These are phyloP conservation scores for Rickenella mellea DNA, from an alignment of 768 basidiomycete species.

Conservation along the genomic window DNA sequence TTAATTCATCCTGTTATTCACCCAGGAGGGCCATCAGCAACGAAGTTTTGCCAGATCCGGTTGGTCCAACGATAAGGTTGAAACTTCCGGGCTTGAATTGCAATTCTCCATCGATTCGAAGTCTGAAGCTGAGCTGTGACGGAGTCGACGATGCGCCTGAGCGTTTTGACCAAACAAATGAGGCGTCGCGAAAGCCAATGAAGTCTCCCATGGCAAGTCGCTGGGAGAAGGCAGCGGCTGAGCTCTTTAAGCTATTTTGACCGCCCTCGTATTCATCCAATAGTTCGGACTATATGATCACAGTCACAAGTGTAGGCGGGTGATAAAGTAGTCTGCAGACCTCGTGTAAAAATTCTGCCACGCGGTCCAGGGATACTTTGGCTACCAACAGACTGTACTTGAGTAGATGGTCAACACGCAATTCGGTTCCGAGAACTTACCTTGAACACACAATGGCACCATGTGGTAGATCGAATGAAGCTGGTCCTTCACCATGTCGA, in stretches of 20 bases:
- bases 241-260: constrained; percentile 2
- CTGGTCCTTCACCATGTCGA: constrained; percentile 29
- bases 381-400: no score
- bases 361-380: constrained; percentile 57
- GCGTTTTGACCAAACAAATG: constrained; percentile 46
- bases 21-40: constrained; percentile 21
- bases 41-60: constrained; percentile 22
- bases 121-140: constrained; percentile 36
- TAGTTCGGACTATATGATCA: constrained; percentile 32
- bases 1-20: neutral
- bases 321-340: constrained; percentile 8
- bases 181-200: constrained; percentile 45
- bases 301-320: neutral
- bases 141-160: constrained; percentile 27
- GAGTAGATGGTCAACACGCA: no score
- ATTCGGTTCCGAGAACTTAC: no score
- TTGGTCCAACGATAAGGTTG: constrained; percentile 23
- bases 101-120: constrained; percentile 39
- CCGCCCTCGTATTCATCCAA: constrained; percentile 28
- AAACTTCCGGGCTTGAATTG: constrained; percentile 6
- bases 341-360: constrained; percentile 37
- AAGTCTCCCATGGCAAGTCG: no score
- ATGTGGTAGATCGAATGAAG: constrained; percentile 15
- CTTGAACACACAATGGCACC: constrained; percentile 15
- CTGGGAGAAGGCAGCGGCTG: constrained; percentile 1